Conservation (phyloP, 495 filamentous ascomycete species). For the Lophiotrema nucula region DNA sequence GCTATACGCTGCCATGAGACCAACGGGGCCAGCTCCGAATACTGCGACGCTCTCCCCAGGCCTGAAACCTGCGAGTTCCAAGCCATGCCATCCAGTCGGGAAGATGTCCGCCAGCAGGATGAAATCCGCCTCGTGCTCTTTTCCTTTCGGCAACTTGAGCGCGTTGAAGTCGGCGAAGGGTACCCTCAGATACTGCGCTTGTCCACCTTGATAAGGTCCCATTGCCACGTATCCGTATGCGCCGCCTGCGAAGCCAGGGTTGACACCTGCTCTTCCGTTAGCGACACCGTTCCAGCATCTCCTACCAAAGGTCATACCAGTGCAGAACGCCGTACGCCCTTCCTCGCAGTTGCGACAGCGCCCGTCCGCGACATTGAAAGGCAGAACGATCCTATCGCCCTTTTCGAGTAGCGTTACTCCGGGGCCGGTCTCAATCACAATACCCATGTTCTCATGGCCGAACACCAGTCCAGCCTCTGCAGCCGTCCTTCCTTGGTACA, state of each 20-base stretch:
- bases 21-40: slow-evolving; percentile 51
- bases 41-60: slow-evolving; percentile 57
- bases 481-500: slow-evolving; percentile 50
- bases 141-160: slow-evolving; percentile 44
- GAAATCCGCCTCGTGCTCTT: slow-evolving; percentile 42
- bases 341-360: slow-evolving; percentile 60
- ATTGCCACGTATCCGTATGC: slow-evolving; percentile 62
- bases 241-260: slow-evolving; percentile 59
- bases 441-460: slow-evolving; percentile 59
- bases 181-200: slow-evolving; percentile 55
- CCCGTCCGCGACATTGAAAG: slow-evolving; percentile 60
- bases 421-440: slow-evolving; percentile 47
- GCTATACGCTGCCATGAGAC: slow-evolving; percentile 58
- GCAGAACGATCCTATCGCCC: slow-evolving; percentile 54
- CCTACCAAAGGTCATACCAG: too few relatives aligned
- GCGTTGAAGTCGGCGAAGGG: slow-evolving; percentile 61
- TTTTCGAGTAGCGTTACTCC: slow-evolving; percentile 46
- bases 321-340: slow-evolving; percentile 58
- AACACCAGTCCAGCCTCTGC: slow-evolving; percentile 40
- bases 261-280: too few relatives aligned
- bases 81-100: slow-evolving; percentile 60
- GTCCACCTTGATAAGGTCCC: slow-evolving; percentile 56
- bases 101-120: slow-evolving; percentile 53
- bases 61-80: slow-evolving; percentile 54
- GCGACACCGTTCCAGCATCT: too few relatives aligned